Evolutionary conservation across 2,329 filamentous ascomycete species (phyloP), one percentile per base, ranked within the genome.

Genomic region (Sodiomyces alkalinus): DNA sequence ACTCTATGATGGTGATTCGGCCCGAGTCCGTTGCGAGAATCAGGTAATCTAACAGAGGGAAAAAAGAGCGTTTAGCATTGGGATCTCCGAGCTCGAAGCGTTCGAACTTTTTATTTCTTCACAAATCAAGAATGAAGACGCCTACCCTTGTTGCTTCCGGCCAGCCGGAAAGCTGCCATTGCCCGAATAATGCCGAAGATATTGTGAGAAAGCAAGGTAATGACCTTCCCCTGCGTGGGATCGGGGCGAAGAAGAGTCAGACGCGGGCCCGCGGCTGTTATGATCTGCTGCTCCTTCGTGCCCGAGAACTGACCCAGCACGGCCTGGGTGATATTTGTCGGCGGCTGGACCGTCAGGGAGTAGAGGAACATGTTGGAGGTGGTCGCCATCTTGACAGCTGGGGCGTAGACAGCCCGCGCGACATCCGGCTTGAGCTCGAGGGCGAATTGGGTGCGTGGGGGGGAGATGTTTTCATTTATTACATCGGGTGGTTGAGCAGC

Each of bases 291-390:
- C 58, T 94, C 87, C 60, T 87, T 92, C 39, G 83, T 93, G 41
- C 87, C 86, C 35, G 83, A 77, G 56, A 96, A 96, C 59, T 96
- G 87, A 43, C 90, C 92, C 34, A 93, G 68, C 40, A 94, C 79
- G 39, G 90, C 86, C 57, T 92, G 80, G 28, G 79, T 85, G 46
- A 93, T 74, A 34, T 83, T 80, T 41, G 85, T 86, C 19, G 90
- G 82, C 43, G 82, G 79, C 58, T 94, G 85, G 47, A 99, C 77
- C 42, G 90, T 96, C 61, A 98, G 68, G 47, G 83, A 90, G 62
- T 98, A 98, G 61, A 98, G 76, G 55, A 94, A 94, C 83, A 94
- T 92, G 53, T 87, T 87, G 41, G 86, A 94, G 36, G 87, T 94
- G 52, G 86, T 92, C 62, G 90, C 87, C 90, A 96, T 96, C 51